Base-by-base conservation (phyloP, 805 yeast genomes). In the Saturnispora quitensis region DNA sequence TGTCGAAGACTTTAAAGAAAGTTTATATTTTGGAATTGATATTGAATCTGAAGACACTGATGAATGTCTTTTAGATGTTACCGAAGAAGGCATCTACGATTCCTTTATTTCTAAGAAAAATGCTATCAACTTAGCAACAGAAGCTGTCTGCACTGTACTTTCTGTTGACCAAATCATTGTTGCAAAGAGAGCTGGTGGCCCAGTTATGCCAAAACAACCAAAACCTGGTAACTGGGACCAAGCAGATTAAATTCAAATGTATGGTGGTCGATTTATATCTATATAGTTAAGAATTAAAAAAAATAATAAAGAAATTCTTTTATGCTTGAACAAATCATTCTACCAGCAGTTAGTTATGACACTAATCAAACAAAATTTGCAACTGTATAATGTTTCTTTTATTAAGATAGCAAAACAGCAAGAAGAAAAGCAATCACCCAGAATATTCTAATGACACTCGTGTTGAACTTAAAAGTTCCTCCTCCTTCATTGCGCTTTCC, bases 111-210 rank as follows among this genome's bases (percentile, higher is more conserved):
- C 90, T 43, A 91, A 93, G 74, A 78, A 76, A 62, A 85, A 88
- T 56, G 99, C 97, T 45, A 84, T 93, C 58, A 80, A 83, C 60
- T 84, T 93, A 56, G 98, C 99, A 17, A 89, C 97, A 3, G 98
- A 93, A 59, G 97, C 97, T 47, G 95, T 96, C 13, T 80, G 77
- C 56, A 93, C 98, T 5, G 84, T 90, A 50, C 75, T 90, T 56
- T 82, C 95, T 25, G 93, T 93, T 48, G 98, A 93, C 68, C 98
- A 91, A 76, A 91, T 91, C 62, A 93, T 91, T 66, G 93, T 91
- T 93, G 98, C 99, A 44, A 91, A 91, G 79, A 82, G 97, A 67
- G 97, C 98, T 2, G 99, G 99, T 58, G 99, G 99, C 22, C 99
- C 99, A 47, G 82, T 74, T 33, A 83, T 89, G 78, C 97, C 97